phyloP scores from a whole-genome alignment of 768 basidiomycete genomes.

The Pholiota molesta region DNA sequence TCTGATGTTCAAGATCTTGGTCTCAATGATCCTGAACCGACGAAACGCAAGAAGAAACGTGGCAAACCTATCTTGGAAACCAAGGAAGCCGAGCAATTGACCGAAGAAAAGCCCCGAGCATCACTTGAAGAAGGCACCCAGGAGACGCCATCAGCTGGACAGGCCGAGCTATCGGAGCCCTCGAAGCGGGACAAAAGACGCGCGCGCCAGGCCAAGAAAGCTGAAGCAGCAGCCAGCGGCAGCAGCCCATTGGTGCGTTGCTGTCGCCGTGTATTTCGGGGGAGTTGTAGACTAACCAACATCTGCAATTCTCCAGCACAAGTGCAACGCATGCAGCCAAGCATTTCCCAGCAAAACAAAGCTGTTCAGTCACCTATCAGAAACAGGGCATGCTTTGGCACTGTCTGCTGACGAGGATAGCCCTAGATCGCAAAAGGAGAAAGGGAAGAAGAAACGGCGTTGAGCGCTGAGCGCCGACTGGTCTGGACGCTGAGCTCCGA shows the following conservation, averaged over 20 bases:
- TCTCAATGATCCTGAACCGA: neutral
- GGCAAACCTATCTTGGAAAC: neutral
- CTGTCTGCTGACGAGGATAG: constrained; percentile 1
- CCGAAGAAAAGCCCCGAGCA: neutral
- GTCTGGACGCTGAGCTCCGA: too few relatives aligned
- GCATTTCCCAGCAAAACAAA: constrained; percentile 70
- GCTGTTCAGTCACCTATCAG: constrained; percentile 72
- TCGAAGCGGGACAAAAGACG: constrained; percentile 85
- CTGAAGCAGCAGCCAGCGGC: constrained; percentile 33
- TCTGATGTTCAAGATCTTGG: neutral
- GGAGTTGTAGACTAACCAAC: neutral
- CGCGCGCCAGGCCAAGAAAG: constrained; percentile 77
- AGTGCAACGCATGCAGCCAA: constrained; percentile 72
- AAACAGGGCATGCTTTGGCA: constrained; percentile 73
- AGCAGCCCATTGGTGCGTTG: constrained; percentile 23
- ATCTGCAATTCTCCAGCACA: constrained; percentile 30
- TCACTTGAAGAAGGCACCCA: neutral
- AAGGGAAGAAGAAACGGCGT: constrained; percentile 22
- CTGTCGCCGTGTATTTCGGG: neutral
- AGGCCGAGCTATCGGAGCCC: constrained; percentile 22
- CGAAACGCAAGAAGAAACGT: neutral
- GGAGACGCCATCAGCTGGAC: constrained; percentile 11
- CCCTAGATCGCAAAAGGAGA: constrained; percentile 15
- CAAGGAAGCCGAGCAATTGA: neutral
- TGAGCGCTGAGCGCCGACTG: neutral